A percentile compares a stretch with the other conserved stretches of the same genome.
Evolutionary conservation across 768 basidiomycete species (phyloP).

Genomic region (Hericium coralloides): DNA sequence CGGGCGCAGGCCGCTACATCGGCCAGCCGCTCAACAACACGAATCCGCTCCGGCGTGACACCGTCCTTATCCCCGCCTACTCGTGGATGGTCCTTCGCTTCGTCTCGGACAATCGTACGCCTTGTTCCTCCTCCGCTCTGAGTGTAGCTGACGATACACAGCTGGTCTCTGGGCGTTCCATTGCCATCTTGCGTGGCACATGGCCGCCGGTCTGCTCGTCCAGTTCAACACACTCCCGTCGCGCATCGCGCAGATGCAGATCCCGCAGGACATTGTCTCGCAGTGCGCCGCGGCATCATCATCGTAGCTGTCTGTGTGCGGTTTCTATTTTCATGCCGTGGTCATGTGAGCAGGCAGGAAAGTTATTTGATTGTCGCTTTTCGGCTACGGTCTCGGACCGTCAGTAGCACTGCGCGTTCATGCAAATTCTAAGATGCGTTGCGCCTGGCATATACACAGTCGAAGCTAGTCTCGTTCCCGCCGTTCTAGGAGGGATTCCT

Average conservation of each 20-base stretch:
- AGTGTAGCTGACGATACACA: background rate
- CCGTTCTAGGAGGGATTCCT: no score
- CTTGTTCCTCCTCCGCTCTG: background rate
- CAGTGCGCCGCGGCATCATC: background rate
- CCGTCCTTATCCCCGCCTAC: slow-evolving; percentile 8
- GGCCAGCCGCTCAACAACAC: slow-evolving; percentile 6
- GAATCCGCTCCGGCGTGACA: slow-evolving; percentile 8
- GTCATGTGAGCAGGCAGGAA: no score
- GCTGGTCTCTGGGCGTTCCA: slow-evolving; percentile 13
- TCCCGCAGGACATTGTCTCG: slow-evolving; percentile 5
- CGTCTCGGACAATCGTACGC: slow-evolving; percentile 11
- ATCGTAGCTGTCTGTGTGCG: no score
- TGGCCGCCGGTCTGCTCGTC: slow-evolving; percentile 9
- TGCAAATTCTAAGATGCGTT: no score
- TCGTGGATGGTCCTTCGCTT: slow-evolving; percentile 8
- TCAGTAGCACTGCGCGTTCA: no score
- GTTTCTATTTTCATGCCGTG: no score
- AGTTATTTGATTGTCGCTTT: no score
- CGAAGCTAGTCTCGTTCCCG: no score
- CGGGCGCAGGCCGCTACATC: slow-evolving; percentile 5
- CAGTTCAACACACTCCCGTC: slow-evolving; percentile 5
- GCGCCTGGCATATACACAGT: no score
- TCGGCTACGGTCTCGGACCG: no score
- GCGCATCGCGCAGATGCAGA: background rate
- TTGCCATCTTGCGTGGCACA: slow-evolving; percentile 10